phyloP scores from a whole-genome alignment of 1,284 basidiomycete genomes.

The Hortiboletus rubellus region DNA sequence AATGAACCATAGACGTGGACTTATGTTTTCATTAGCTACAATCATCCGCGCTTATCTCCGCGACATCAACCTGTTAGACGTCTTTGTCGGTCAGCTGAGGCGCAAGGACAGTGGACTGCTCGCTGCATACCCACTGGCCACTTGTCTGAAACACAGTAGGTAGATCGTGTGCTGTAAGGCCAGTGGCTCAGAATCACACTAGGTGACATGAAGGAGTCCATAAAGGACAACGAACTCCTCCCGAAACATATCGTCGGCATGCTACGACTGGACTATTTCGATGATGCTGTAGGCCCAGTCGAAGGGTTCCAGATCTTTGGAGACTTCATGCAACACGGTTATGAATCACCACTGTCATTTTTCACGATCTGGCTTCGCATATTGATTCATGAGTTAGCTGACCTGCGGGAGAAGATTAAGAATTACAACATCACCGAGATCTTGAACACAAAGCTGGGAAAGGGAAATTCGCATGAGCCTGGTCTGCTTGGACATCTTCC shows the following conservation, averaged over 20 bases:
- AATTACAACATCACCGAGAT: constrained; percentile 15
- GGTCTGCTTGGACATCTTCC: constrained; percentile 27
- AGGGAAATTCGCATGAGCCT: constrained; percentile 25
- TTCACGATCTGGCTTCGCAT: neutral
- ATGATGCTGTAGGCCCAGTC: constrained; percentile 28
- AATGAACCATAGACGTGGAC: neutral
- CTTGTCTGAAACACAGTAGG: constrained; percentile 21
- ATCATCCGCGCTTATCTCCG: constrained; percentile 6
- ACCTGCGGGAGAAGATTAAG: constrained; percentile 18
- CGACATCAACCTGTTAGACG: neutral
- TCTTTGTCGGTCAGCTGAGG: constrained; percentile 14
- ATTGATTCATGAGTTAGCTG: constrained; percentile 15
- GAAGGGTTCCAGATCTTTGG: constrained; percentile 32
- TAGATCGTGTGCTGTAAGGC: neutral
- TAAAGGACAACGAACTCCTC: constrained; percentile 9
- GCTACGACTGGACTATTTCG: constrained; percentile 28
- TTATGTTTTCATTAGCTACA: constrained; percentile 6
- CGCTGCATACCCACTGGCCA: constrained; percentile 18
- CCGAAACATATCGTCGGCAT: constrained; percentile 23
- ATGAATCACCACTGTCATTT: neutral
- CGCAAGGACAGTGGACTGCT: constrained; percentile 9
- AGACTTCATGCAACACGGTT: constrained; percentile 26
- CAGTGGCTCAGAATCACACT: neutral
- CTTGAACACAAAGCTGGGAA: constrained; percentile 17
- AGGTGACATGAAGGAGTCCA: constrained; percentile 20